These are phyloP conservation scores for Periconia macrospinosa DNA, from an alignment of 2,329 filamentous ascomycete genomes.

Conservation along the genomic window DNA sequence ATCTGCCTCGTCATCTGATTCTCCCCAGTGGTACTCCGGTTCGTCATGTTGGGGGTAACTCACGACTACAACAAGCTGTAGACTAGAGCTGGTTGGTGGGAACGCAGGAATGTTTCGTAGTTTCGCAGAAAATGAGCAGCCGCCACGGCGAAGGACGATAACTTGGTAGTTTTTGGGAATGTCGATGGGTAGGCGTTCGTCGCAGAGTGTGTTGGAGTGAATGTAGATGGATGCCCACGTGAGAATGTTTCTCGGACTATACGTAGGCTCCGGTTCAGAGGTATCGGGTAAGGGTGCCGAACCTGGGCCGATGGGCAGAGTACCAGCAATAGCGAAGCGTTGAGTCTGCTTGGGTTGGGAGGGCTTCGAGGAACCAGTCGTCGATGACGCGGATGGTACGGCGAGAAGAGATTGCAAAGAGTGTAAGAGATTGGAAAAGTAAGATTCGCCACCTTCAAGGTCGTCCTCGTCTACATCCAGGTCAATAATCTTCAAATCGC, in stretches of 20 bases:
- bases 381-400: constrained; percentile 15
- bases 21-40: constrained; percentile 21
- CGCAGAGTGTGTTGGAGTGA: constrained; percentile 66
- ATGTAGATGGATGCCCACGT: constrained; percentile 73
- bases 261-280: constrained; percentile 37
- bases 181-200: constrained; percentile 55
- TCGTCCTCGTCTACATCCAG: constrained; percentile 28
- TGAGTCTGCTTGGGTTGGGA: constrained; percentile 12
- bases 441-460: constrained; percentile 25
- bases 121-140: constrained; percentile 83
- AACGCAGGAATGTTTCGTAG: constrained; percentile 81
- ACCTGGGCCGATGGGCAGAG: constrained; percentile 61
- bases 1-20: constrained; percentile 3
- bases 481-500: constrained; percentile 26
- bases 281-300: constrained; percentile 72
- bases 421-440: constrained; percentile 38
- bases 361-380: constrained; percentile 7
- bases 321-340: constrained; percentile 47
- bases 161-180: constrained; percentile 67
- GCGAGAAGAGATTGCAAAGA: constrained; percentile 41
- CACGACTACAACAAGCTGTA: constrained; percentile 83
- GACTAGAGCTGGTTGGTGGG: constrained; percentile 59
- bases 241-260: constrained; percentile 49
- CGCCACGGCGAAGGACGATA: constrained; percentile 78
- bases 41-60: constrained; percentile 58